Conservation (phyloP, 2,329 filamentous ascomycete species). For the Cordyceps sp. region DNA sequence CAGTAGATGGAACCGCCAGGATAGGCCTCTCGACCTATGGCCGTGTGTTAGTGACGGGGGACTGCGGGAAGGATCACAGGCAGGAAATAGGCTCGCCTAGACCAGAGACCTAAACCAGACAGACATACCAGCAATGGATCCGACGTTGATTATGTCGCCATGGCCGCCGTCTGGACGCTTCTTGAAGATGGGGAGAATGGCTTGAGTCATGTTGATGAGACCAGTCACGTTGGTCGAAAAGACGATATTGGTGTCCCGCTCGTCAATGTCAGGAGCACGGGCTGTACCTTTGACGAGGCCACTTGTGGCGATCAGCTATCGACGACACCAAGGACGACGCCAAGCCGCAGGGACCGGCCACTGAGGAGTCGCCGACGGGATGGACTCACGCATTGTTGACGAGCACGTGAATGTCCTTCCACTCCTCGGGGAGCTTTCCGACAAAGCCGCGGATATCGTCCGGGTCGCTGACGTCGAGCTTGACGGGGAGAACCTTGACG, state of each 20-base stretch:
- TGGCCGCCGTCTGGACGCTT: slow-evolving; percentile 55
- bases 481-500: slow-evolving; percentile 66
- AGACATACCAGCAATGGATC: slow-evolving; percentile 64
- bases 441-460: slow-evolving; percentile 62
- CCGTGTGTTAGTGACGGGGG: background rate
- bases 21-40: slow-evolving; percentile 56
- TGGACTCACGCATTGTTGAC: slow-evolving; percentile 83
- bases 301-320: too few relatives aligned
- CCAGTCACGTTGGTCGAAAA: slow-evolving; percentile 88
- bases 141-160: slow-evolving; percentile 91
- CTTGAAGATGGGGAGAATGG: slow-evolving; percentile 69
- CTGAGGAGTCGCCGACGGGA: too few relatives aligned
- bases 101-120: too few relatives aligned
- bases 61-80: too few relatives aligned
- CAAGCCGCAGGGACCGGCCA: too few relatives aligned
- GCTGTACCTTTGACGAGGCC: slow-evolving; percentile 82
- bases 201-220: slow-evolving; percentile 93
- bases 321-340: too few relatives aligned
- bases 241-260: slow-evolving; percentile 75
- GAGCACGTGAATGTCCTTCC: slow-evolving; percentile 68
- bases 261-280: slow-evolving; percentile 64
- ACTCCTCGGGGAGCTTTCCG: slow-evolving; percentile 58
- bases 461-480: slow-evolving; percentile 74
- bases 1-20: slow-evolving; percentile 82
- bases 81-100: too few relatives aligned